Evolutionary conservation across 495 filamentous ascomycete species (phyloP).

Genomic region (Hypomontagnella monticulosa): DNA sequence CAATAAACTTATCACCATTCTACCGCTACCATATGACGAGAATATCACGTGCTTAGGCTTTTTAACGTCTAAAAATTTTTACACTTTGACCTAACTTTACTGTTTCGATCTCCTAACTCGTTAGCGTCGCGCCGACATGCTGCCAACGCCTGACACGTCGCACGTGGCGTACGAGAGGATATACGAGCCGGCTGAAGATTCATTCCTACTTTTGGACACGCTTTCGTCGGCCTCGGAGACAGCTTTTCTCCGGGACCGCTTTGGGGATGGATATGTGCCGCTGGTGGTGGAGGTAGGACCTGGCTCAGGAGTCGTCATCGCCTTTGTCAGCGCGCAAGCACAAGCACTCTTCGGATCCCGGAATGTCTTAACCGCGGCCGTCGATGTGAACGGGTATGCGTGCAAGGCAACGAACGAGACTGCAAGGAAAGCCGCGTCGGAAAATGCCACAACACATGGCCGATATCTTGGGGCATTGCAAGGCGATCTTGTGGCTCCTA

Average conservation of each 20-base stretch:
- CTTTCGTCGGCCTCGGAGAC: slow-evolving; percentile 78
- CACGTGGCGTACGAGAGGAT: slow-evolving; percentile 86
- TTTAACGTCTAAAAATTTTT: slow-evolving; percentile 43
- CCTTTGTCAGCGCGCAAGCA: slow-evolving; percentile 83
- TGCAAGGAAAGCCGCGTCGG: slow-evolving; percentile 58
- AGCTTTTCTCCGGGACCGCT: slow-evolving; percentile 72
- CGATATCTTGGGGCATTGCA: slow-evolving; percentile 69
- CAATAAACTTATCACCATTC: slow-evolving; percentile 18
- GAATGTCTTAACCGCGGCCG: slow-evolving; percentile 75
- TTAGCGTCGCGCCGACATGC: slow-evolving; percentile 61
- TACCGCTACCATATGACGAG: slow-evolving; percentile 3
- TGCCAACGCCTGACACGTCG: slow-evolving; percentile 90
- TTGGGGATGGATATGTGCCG: slow-evolving; percentile 62
- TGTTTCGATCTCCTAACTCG: not conserved
- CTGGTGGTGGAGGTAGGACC: slow-evolving; percentile 87
- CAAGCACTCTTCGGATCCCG: slow-evolving; percentile 73
- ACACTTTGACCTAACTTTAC: slow-evolving; percentile 5
- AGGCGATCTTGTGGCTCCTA: slow-evolving; percentile 69
- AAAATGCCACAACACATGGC: slow-evolving; percentile 46
- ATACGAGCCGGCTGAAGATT: slow-evolving; percentile 96
- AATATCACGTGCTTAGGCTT: slow-evolving; percentile 41
- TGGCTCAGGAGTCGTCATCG: slow-evolving; percentile 90
- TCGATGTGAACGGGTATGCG: slow-evolving; percentile 85
- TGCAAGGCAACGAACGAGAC: slow-evolving; percentile 75
- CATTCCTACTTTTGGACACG: slow-evolving; percentile 92